Evolutionary conservation across 108 stramenopile species (phyloP), one percentile per base, ranked within the genome.

Genomic region (Chaetoceros muelleri): DNA sequence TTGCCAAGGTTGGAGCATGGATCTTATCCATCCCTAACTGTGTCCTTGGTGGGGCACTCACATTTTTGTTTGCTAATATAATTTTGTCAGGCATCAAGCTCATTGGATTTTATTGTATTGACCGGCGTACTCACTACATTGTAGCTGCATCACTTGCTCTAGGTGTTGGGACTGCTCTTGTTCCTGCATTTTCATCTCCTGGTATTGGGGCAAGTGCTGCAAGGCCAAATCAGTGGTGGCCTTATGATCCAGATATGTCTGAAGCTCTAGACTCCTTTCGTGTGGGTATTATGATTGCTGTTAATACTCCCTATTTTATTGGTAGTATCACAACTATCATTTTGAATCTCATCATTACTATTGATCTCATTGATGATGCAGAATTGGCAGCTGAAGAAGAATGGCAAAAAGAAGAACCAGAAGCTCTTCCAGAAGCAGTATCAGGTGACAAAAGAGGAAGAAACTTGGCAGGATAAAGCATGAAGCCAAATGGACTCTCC

Each of bases 1-100:
- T 76, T 46, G 71, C 66, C 34, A 76, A 76, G 57, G 53, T 76
- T 45, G 75, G 71, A 28, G 75, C 71, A 34, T 71, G 64, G 50
- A 70, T 76, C 45, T 53, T 59, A 20, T 65, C 68, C 28, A 76
- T 72, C 50, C 75, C 75, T 24, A 55, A 68, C 59, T 73, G 71
- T 40, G 75, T 76, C 20, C 53, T 76, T 18, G 75, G 75, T 48
- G 75, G 75, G 3, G 64, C 57, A 17, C 44, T 58, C 24, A 58
- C 64, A 5, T 65, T 65, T 58, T 46, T 65, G 48, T 65, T 65
- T 65, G 49, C 57, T 48, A 65, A 58, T 26, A 65, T 65, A 20
- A 58, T 58, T 20, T 46, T 65, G 24, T 30, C 27, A 7, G 64
- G 57, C 17, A 65, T 65, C 57, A 65, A 65, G 57, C 53, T 62